phyloP scores from a whole-genome alignment of 106 monocot genomes.

The Dendrobium nobile region DNA sequence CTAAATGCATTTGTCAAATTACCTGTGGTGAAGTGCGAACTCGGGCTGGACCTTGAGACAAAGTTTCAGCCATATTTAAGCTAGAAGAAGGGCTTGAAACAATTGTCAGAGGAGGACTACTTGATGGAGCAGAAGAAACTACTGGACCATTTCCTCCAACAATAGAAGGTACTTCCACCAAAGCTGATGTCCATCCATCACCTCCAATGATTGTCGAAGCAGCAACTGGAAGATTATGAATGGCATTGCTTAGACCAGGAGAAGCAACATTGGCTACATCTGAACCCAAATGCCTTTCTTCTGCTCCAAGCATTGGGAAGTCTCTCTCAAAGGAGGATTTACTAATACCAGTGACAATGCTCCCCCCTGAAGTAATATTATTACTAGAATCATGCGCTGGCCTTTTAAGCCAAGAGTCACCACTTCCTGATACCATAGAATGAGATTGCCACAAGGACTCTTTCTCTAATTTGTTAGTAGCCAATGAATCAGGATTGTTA shows the following conservation, averaged over 20 bases:
- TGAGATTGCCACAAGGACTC: conserved; percentile 34
- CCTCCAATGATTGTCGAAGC: conserved; percentile 28
- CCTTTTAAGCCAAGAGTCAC: conserved; percentile 35
- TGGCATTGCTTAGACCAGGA: conserved; percentile 33
- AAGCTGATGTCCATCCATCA: conserved; percentile 57
- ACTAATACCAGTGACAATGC: conserved; percentile 13
- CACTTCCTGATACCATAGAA: conserved; percentile 28
- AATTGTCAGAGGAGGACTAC: conserved; percentile 7
- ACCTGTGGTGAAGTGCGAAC: conserved; percentile 38
- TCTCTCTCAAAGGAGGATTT: conserved; percentile 65
- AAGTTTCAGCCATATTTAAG: conserved; percentile 68
- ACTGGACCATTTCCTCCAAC: conserved; percentile 20
- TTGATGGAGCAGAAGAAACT: conserved; percentile 15
- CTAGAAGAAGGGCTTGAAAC: conserved; percentile 18
- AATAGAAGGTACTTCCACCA: conserved; percentile 48
- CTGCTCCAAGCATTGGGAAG: conserved; percentile 68
- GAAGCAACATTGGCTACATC: conserved; percentile 37
- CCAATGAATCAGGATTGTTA: conserved; percentile 24
- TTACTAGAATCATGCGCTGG: conserved; percentile 24
- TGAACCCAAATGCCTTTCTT: conserved; percentile 33
- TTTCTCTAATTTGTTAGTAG: conserved; percentile 28
- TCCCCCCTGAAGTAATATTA: conserved; percentile 20
- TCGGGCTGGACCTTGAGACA: conserved; percentile 39
- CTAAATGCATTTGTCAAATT: background rate
- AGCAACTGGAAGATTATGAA: conserved; percentile 31